Base-by-base conservation (phyloP, 2,329 filamentous ascomycete species). In the Waltergamsia citrina region DNA sequence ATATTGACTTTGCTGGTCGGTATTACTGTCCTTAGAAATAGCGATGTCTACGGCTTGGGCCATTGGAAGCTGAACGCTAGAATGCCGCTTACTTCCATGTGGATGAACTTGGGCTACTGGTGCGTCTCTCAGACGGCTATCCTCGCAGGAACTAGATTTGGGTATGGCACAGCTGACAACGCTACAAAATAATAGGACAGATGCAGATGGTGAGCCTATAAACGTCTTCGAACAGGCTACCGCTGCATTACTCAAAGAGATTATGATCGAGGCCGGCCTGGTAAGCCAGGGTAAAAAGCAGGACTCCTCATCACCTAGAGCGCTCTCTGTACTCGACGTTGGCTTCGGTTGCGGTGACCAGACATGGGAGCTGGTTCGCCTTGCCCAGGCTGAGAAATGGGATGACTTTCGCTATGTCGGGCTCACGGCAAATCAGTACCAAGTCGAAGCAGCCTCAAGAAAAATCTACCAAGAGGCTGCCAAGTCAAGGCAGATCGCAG, bases 81-180 rank as follows among this genome's bases (percentile, higher is more conserved):
- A 14, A 46, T 67, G 2, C 63, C 65, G 2, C 53, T 63, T 3
- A 44, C 49, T 5, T 61, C 59, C n/a, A 71, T 75, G 70, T 78
- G 73, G 71, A 77, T 77, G 70, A 77, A 76, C 37, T 65, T 77
- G 53, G 73, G 72, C 1, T 76, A 70, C 39, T 78, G 72, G 73
- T 65, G 63, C 47, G 65, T 56, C 2, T 25, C 8, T n/a, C n/a
- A n/a, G n/a, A n/a, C n/a, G n/a, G n/a, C n/a, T n/a, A n/a, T n/a
- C n/a, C n/a, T n/a, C n/a, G n/a, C n/a, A n/a, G n/a, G n/a, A n/a
- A n/a, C n/a, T n/a, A n/a, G n/a, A n/a, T n/a, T n/a, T n/a, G n/a
- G n/a, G n/a, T n/a, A n/a, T n/a, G n/a, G n/a, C n/a, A n/a, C n/a
- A n/a, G n/a, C n/a, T n/a, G n/a, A n/a, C n/a, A n/a, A n/a, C n/a